Evolutionary conservation across 768 basidiomycete genomes (phyloP).

Genomic region (Serendipita vermifera): DNA sequence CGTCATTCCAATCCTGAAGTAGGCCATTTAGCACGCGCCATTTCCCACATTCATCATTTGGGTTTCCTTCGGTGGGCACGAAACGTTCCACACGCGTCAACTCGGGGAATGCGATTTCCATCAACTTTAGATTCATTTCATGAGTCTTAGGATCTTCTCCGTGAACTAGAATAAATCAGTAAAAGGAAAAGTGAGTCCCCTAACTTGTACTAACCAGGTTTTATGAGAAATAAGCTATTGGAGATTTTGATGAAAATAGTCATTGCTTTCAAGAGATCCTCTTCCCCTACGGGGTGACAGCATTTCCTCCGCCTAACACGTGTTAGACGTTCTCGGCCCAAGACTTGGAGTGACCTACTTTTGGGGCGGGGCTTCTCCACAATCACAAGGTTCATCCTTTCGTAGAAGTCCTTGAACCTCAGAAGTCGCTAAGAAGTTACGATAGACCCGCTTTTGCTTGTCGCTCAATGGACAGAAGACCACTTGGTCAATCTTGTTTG

Average conservation of each 20-base stretch:
- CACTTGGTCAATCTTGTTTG: slow-evolving; percentile 77
- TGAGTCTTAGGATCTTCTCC: slow-evolving; percentile 23
- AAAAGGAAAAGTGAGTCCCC: not conserved
- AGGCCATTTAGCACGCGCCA: slow-evolving; percentile 49
- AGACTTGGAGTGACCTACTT: slow-evolving; percentile 30
- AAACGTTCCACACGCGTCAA: slow-evolving; percentile 19
- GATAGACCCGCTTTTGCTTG: slow-evolving; percentile 61
- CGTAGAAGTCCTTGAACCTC: slow-evolving; percentile 58
- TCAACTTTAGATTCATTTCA: slow-evolving; percentile 45
- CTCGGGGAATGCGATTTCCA: slow-evolving; percentile 51
- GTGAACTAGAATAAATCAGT: not conserved
- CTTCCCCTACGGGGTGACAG: slow-evolving; percentile 33
- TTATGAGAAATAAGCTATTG: slow-evolving; percentile 76
- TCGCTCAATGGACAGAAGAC: slow-evolving; percentile 83
- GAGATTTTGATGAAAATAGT: slow-evolving; percentile 74
- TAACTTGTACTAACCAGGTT: slow-evolving; percentile 45
- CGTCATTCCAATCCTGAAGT: not conserved
- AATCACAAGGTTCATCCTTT: slow-evolving; percentile 61
- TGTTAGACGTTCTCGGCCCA: no score
- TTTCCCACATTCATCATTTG: slow-evolving; percentile 68
- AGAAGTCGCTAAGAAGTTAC: slow-evolving; percentile 46
- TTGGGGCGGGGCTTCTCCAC: slow-evolving; percentile 47
- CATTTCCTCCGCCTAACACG: slow-evolving; percentile 49
- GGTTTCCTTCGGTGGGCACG: slow-evolving; percentile 46
- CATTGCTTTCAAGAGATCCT: slow-evolving; percentile 61